Base-by-base conservation (phyloP, 441 rosid species). In the Hura crepitans region DNA sequence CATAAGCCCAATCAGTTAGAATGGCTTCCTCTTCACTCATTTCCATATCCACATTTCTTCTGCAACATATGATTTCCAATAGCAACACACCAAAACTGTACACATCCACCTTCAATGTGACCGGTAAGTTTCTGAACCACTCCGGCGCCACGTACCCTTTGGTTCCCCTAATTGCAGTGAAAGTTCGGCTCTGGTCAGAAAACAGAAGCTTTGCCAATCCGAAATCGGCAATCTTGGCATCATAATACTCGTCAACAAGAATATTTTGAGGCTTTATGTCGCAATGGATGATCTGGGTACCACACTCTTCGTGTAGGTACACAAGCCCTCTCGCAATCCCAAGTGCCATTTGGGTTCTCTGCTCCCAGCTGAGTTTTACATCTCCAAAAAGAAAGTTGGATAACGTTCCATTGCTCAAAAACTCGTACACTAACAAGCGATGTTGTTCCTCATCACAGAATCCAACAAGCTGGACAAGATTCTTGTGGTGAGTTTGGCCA, bases 241-340 rank as follows among this genome's bases (percentile, higher is more conserved):
- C 60, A 18, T 72, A 33, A 23, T 62, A 28, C 27, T 77, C 81
- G 14, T 81, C 84, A 5, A 81, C 71, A 11, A 84, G 85, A 30
- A 86, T 73, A 33, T 81, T 86, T 61, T 79, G 81, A 12, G 85
- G 86, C 79, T 85, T 85, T 69, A 85, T 84, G 37, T 85, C 82
- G 9, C 85, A 80, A 43, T 81, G 85, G 23, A 83, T 77, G 74
- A 81, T 80, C 61, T 75, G 80, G 43, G 62, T 72, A 49, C 67
- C 69, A 62, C 85, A 79, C 12, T 85, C 85, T 43, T 83, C 87
- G 42, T 83, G 89, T 56, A 85, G 43, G 68, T 85, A 80, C 30
- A 68, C 14, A 61, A 81, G 68, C 46, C 87, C 84, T 75, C 80
- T 78, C 5, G 82, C 84, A 4, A 62, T 66, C 25, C 79, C 83